A percentile compares a stretch with the other conserved stretches of the same genome.
Evolutionary conservation across 495 filamentous ascomycete genomes (phyloP).

Genomic region (Penicillium tannophilum): DNA sequence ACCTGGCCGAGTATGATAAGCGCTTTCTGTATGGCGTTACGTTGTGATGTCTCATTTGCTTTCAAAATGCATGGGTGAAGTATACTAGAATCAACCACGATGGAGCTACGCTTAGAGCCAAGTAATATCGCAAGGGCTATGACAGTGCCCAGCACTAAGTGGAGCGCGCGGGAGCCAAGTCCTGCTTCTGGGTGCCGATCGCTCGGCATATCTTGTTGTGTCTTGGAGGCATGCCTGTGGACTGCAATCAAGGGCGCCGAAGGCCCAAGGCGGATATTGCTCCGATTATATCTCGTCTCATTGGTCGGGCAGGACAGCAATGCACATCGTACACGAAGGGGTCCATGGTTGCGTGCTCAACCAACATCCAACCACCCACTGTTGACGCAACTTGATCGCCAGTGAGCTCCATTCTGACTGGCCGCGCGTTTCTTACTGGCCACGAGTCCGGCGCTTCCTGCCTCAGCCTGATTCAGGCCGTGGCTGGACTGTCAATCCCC

Average conservation of each 20-base stretch:
- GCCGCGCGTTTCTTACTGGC: conserved; percentile 1
- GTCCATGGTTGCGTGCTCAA: conserved; percentile 24
- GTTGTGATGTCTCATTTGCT: background rate
- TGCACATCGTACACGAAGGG: background rate
- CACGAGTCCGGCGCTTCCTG: background rate
- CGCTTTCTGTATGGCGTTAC: background rate
- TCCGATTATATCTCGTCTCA: conserved; percentile 1
- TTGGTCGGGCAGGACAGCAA: conserved; percentile 14
- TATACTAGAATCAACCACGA: background rate
- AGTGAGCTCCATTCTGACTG: conserved; percentile 6
- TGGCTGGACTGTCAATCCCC: conserved; percentile 24
- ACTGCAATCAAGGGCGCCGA: conserved; percentile 14
- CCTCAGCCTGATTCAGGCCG: conserved; percentile 1
- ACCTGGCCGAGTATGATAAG: background rate
- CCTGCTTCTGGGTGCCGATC: conserved; percentile 29
- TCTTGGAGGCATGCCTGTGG: conserved; percentile 16
- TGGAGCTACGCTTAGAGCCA: background rate
- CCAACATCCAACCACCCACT: conserved; percentile 11
- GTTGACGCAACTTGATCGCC: conserved; percentile 32
- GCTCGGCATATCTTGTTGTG: conserved; percentile 25
- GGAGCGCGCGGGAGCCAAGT: conserved; percentile 26
- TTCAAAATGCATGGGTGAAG: background rate
- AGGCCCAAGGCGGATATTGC: conserved; percentile 12
- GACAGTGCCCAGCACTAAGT: conserved; percentile 12
- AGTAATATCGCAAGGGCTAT: background rate